These are phyloP conservation scores for Hanseniaspora taiwanica DNA, from an alignment of 805 yeast species.

Conservation along the genomic window DNA sequence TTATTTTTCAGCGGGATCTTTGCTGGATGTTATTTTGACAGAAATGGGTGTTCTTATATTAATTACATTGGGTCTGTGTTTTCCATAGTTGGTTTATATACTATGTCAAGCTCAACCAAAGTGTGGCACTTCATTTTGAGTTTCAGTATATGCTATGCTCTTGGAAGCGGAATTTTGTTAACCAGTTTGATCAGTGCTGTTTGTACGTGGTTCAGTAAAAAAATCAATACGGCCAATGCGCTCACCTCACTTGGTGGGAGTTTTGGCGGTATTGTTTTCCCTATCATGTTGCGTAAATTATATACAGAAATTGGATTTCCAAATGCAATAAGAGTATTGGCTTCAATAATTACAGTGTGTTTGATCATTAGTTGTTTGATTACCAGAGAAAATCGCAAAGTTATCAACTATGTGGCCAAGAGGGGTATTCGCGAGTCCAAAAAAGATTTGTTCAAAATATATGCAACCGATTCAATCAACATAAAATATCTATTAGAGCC, in stretches of 20 bases:
- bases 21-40: slow-evolving; percentile 35
- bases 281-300: slow-evolving; percentile 31
- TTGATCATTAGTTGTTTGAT: background rate
- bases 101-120: slow-evolving; percentile 30
- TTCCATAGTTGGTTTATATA: slow-evolving; percentile 28
- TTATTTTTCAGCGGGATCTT: slow-evolving; percentile 24
- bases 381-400: background rate
- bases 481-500: slow-evolving; percentile 27
- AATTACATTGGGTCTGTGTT: slow-evolving; percentile 27
- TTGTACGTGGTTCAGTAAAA: slow-evolving; percentile 31
- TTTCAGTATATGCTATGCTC: slow-evolving; percentile 27
- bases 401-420: background rate
- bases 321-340: slow-evolving; percentile 10
- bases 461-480: slow-evolving; percentile 16
- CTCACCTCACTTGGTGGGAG: slow-evolving; percentile 38
- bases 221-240: slow-evolving; percentile 33
- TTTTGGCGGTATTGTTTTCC: slow-evolving; percentile 37
- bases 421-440: background rate
- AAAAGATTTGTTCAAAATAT: slow-evolving; percentile 5
- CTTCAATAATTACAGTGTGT: slow-evolving; percentile 1
- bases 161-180: slow-evolving; percentile 31
- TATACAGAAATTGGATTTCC: slow-evolving; percentile 33
- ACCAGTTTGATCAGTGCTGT: slow-evolving; percentile 31
- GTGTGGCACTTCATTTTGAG: slow-evolving; percentile 40
- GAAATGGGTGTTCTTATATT: slow-evolving; percentile 28